phyloP scores from a whole-genome alignment of 2,329 filamentous ascomycete genomes.

The Pseudodiploospora longispora region DNA sequence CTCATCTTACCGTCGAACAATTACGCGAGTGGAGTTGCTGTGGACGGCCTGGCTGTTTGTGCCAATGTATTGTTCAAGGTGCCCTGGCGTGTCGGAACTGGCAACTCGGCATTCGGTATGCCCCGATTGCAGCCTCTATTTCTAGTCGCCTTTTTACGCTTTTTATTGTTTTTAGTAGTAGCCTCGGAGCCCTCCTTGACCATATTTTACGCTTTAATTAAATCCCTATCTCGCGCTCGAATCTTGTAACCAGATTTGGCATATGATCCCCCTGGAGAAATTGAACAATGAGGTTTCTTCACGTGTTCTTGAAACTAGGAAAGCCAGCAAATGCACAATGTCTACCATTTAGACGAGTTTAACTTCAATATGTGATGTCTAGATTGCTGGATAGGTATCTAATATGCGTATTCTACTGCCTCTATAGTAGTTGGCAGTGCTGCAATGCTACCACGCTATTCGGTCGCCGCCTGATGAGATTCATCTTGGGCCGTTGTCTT shows the following conservation, averaged over 20 bases:
- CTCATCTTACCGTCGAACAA: slow-evolving; percentile 12
- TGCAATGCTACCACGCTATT: no score
- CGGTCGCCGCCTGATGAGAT: no score
- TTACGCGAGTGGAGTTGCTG: slow-evolving; percentile 10
- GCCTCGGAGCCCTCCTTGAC: slow-evolving; percentile 26
- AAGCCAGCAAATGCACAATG: no score
- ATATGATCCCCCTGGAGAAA: no score
- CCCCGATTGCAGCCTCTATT: background rate
- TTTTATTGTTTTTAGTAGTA: slow-evolving; percentile 29
- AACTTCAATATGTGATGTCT: no score
- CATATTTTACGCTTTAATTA: slow-evolving; percentile 32
- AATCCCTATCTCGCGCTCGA: slow-evolving; percentile 22
- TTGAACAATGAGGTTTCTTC: no score
- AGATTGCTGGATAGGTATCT: no score
- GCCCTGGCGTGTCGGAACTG: background rate
- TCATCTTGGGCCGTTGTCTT: background rate
- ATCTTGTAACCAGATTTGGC: no score
- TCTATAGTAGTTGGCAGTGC: no score
- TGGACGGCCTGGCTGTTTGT: background rate
- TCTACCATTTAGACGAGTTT: no score
- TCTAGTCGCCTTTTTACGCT: slow-evolving; percentile 12
- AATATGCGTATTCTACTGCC: background rate
- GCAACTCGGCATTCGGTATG: background rate
- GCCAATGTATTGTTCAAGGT: background rate
- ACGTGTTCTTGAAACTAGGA: no score